A percentile compares a stretch with the other conserved stretches of the same genome.
phyloP scores from a whole-genome alignment of 768 basidiomycete species.

The Naganishia randhawae region DNA sequence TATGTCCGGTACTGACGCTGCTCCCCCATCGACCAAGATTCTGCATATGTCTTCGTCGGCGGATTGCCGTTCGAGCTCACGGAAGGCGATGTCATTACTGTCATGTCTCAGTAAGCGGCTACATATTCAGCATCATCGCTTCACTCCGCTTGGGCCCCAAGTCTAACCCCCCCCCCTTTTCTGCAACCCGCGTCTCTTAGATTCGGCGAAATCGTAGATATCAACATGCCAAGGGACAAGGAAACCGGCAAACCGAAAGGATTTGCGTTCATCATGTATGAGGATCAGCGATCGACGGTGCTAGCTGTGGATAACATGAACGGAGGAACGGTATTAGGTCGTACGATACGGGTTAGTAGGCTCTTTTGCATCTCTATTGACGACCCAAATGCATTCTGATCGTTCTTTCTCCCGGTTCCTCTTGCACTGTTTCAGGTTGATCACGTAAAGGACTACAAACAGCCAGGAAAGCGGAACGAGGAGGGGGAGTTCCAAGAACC shows the following conservation, averaged over 20 bases:
- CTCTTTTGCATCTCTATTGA: too few species aligned
- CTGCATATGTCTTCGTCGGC: slow-evolving; percentile 90
- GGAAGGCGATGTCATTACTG: slow-evolving; percentile 94
- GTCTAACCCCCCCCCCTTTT: not conserved
- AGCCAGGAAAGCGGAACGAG: slow-evolving; percentile 70
- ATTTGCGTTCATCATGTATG: slow-evolving; percentile 98
- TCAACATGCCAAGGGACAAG: slow-evolving; percentile 92
- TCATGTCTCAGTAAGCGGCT: slow-evolving; percentile 85
- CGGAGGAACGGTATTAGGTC: slow-evolving; percentile 79
- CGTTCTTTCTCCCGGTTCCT: not conserved
- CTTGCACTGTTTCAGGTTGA: slow-evolving; percentile 42
- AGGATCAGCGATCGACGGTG: slow-evolving; percentile 92
- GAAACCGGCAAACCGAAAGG: slow-evolving; percentile 83
- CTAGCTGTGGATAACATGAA: slow-evolving; percentile 98
- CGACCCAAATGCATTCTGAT: too few species aligned
- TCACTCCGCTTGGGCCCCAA: not conserved
- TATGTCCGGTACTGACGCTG: not conserved
- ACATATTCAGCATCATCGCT: not conserved
- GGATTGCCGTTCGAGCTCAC: slow-evolving; percentile 84
- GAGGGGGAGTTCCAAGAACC: slow-evolving; percentile 79
- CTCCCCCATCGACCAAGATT: slow-evolving; percentile 57
- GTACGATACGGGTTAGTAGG: slow-evolving; percentile 86
- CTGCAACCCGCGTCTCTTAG: slow-evolving; percentile 53
- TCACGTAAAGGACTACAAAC: slow-evolving; percentile 73
- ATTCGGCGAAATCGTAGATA: slow-evolving; percentile 93